Percentiles rank a stretch among this genome's conserved stretches.
Evolutionary conservation across 495 filamentous ascomycete genomes (phyloP).

Genomic region (Xylaria cubensis): DNA sequence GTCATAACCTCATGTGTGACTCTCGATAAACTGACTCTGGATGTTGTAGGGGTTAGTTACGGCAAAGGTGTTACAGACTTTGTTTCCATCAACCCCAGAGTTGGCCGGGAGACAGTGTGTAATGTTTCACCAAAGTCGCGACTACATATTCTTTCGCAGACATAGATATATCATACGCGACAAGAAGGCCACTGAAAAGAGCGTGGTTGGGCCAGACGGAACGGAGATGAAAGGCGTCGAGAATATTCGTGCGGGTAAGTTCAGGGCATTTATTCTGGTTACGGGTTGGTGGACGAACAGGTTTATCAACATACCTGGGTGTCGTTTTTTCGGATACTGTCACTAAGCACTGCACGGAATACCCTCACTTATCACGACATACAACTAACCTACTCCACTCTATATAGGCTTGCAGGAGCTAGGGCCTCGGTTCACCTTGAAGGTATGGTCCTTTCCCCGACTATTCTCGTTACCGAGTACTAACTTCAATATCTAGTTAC

Average conservation of each 20-base stretch:
- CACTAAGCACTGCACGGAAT: background rate
- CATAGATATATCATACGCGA: constrained; percentile 94
- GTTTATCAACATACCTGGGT: background rate
- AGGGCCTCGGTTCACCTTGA: constrained; percentile 38
- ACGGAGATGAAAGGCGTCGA: constrained; percentile 83
- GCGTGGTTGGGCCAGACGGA: constrained; percentile 83
- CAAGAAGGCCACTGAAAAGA: constrained; percentile 82
- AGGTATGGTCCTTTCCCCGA: constrained; percentile 16
- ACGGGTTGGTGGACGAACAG: background rate
- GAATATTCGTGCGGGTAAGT: constrained; percentile 73
- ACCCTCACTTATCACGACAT: background rate
- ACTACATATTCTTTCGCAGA: constrained; percentile 91
- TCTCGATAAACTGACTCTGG: background rate
- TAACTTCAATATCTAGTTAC: constrained; percentile 59
- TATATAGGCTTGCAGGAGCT: constrained; percentile 39
- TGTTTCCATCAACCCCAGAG: constrained; percentile 86
- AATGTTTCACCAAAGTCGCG: constrained; percentile 92
- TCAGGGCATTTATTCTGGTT: background rate
- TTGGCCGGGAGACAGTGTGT: constrained; percentile 81
- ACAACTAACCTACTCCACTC: constrained; percentile 18
- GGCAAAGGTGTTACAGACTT: constrained; percentile 79
- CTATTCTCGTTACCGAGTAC: constrained; percentile 3
- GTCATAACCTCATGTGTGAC: background rate
- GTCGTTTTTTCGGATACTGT: background rate
- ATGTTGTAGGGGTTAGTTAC: constrained; percentile 72